Percentiles rank a stretch among this genome's conserved stretches.
phyloP scores from a whole-genome alignment of 225 moss, liverwort and hornwort species.

The Climacium dendroides region DNA sequence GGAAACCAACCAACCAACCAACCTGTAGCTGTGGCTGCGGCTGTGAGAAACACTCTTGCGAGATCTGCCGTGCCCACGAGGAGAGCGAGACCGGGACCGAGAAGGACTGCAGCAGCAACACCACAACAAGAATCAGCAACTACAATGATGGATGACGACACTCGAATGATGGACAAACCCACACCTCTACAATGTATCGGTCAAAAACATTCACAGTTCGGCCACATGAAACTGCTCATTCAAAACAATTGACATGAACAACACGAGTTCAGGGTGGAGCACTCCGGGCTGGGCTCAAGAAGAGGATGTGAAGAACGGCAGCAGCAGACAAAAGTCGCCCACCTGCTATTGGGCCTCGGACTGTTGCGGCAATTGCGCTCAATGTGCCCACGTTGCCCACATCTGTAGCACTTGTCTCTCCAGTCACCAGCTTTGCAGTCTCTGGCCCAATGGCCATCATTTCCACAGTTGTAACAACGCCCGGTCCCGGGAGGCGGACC shows the following conservation, averaged over 20 bases:
- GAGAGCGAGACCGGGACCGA: conserved; percentile 75
- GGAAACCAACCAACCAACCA: conserved; percentile 21
- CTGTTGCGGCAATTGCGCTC: conserved; percentile 98
- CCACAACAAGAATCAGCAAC: neutral
- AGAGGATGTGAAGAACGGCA: neutral
- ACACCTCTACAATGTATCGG: neutral
- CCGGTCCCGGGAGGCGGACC: conserved; percentile 97
- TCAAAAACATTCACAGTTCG: neutral
- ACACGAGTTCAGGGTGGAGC: neutral
- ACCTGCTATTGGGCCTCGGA: conserved; percentile 89
- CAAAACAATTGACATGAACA: neutral
- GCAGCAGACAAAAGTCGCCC: neutral
- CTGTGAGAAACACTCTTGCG: conserved; percentile 73
- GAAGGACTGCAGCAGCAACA: conserved; percentile 36
- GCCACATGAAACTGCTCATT: neutral
- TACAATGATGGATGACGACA: neutral
- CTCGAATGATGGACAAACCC: neutral
- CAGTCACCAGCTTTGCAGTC: conserved; percentile 99
- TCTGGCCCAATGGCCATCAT: conserved; percentile 97
- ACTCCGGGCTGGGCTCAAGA: neutral
- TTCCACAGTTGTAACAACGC: conserved; percentile 95
- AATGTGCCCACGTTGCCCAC: conserved; percentile 95
- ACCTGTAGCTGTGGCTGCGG: conserved; percentile 83
- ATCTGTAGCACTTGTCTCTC: conserved; percentile 98
- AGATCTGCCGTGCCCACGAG: conserved; percentile 59